Evolutionary conservation across 345 rosid species (phyloP).

Genomic region (Salix koriyanagi): DNA sequence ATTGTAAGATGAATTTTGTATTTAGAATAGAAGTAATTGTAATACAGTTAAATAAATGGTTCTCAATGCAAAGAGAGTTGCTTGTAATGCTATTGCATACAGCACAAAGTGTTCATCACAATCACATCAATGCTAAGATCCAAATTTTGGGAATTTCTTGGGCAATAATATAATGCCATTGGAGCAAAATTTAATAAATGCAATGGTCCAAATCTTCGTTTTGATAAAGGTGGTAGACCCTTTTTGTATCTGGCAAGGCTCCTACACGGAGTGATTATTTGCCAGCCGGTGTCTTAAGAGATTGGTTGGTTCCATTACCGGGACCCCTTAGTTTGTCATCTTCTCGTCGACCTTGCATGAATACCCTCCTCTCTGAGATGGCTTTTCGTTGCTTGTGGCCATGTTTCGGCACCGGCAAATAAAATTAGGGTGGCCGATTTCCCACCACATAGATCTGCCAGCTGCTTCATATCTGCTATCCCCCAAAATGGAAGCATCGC

Average conservation of each 20-base stretch:
- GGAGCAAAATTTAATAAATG: too few species aligned
- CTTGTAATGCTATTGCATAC: too few species aligned
- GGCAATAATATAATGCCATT: too few species aligned
- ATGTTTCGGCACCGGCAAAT: background rate
- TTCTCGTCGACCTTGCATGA: background rate
- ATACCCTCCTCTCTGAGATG: background rate
- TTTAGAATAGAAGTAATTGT: too few species aligned
- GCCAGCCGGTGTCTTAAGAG: background rate
- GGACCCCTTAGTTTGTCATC: constrained; percentile 9
- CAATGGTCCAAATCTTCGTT: background rate
- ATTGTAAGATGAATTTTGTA: too few species aligned
- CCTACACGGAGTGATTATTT: constrained; percentile 3
- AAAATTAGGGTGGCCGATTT: background rate
- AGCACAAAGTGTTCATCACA: too few species aligned
- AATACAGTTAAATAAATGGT: too few species aligned
- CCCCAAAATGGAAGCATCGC: background rate
- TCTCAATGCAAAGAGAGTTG: too few species aligned
- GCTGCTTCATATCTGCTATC: background rate
- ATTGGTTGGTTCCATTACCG: background rate
- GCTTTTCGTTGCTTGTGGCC: background rate
- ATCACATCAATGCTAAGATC: background rate
- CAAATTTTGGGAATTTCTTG: too few species aligned
- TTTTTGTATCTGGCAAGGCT: background rate
- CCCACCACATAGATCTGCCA: background rate
- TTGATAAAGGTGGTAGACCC: constrained; percentile 9